These are phyloP conservation scores for Colletotrichum viniferum DNA, from an alignment of 2,329 filamentous ascomycete species.

Conservation along the genomic window DNA sequence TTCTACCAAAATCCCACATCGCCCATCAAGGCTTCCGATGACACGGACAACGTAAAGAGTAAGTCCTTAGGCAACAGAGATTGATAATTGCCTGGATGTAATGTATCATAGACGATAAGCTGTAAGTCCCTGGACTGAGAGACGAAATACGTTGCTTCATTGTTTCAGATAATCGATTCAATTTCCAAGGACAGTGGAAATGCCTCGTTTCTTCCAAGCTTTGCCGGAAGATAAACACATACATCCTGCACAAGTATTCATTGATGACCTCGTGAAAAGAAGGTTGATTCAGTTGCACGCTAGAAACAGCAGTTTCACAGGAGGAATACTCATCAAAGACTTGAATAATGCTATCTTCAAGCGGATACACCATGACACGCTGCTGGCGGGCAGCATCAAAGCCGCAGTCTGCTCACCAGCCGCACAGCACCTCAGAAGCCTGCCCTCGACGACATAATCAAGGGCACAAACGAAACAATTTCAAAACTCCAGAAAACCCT, in stretches of 20 bases:
- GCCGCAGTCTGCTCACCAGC: neutral
- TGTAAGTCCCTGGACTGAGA: neutral
- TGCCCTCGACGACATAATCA: neutral
- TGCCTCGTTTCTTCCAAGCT: neutral
- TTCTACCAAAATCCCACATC: too few relatives aligned
- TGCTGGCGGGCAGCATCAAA: neutral
- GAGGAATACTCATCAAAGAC: neutral
- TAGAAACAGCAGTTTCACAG: neutral
- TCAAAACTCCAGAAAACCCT: neutral
- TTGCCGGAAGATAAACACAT: neutral
- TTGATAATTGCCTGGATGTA: neutral
- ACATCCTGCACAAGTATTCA: neutral
- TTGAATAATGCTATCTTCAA: neutral
- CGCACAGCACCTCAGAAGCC: neutral
- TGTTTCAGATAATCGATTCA: neutral
- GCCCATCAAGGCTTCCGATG: neutral
- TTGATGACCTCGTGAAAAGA: neutral
- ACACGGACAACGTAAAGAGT: neutral
- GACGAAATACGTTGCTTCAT: accelerated
- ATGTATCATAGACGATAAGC: too few relatives aligned
- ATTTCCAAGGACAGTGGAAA: neutral
- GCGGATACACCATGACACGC: neutral
- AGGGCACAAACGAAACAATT: neutral
- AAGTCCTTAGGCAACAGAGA: neutral
- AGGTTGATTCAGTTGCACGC: neutral